A percentile compares a stretch with the other conserved stretches of the same genome.
These are phyloP conservation scores for Lonicera japonica DNA, from an alignment of 129 eudicot species.

Conservation along the genomic window DNA sequence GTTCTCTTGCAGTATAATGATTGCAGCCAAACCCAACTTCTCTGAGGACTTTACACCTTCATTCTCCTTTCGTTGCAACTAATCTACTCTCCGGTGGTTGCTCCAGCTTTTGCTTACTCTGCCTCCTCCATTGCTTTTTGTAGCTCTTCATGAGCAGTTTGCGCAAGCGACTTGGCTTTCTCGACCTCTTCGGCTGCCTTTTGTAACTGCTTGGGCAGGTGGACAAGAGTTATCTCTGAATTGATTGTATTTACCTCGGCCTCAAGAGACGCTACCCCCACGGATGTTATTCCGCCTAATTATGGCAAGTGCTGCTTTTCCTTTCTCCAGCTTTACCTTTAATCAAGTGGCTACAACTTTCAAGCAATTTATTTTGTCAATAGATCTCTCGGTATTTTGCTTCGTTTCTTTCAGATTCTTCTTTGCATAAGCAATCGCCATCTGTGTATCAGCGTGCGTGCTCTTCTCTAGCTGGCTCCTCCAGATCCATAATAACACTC, in stretches of 20 bases:
- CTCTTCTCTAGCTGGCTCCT: constrained; percentile 22
- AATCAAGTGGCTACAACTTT: constrained; percentile 68
- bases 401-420: constrained; percentile 75
- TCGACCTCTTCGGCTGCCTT: too few relatives aligned
- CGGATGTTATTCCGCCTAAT: constrained; percentile 76
- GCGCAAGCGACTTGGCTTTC: too few relatives aligned
- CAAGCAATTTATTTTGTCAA: constrained; percentile 48
- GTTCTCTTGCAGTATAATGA: constrained; percentile 61
- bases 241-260: constrained; percentile 61
- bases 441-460: constrained; percentile 35
- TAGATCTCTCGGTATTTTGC: constrained; percentile 56
- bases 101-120: constrained; percentile 70
- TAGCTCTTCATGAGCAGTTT: constrained; percentile 65
- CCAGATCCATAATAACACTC: too few relatives aligned
- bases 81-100: constrained; percentile 62
- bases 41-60: constrained; percentile 90
- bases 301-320: constrained; percentile 47
- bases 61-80: constrained; percentile 78
- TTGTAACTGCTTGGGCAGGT: too few relatives aligned
- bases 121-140: constrained; percentile 64
- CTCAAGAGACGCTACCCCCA: constrained; percentile 83
- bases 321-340: constrained; percentile 63
- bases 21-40: constrained; percentile 69
- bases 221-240: constrained; percentile 48
- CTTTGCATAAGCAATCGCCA: constrained; percentile 38